Evolutionary conservation across 345 rosid genomes (phyloP).

Genomic region (Hevea brasiliensis): DNA sequence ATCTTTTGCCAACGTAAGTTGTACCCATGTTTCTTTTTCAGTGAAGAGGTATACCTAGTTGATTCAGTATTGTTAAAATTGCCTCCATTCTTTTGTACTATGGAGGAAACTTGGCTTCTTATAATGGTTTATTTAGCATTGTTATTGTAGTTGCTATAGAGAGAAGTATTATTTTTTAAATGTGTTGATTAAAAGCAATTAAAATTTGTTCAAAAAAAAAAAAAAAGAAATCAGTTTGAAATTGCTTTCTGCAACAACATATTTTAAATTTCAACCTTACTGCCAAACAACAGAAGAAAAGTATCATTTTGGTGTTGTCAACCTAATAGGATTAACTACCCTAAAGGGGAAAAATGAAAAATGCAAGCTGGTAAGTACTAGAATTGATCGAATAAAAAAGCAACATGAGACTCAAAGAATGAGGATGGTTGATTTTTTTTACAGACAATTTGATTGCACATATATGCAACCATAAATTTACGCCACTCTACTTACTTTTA

Average conservation of each 20-base stretch:
- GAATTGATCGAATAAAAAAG: not conserved
- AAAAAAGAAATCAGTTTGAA: not conserved
- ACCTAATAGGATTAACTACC: not conserved
- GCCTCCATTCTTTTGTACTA: not conserved
- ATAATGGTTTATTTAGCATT: not conserved
- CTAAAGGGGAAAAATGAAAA: not conserved
- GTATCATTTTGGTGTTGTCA: not conserved
- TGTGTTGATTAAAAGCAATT: too few species aligned
- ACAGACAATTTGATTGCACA: not conserved
- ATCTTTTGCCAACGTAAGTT: conserved; percentile 76
- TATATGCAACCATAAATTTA: not conserved
- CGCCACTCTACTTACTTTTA: not conserved
- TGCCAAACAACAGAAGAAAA: not conserved
- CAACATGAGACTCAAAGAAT: not conserved
- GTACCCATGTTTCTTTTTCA: not conserved
- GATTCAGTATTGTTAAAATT: not conserved
- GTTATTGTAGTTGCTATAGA: not conserved
- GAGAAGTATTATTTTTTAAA: too few species aligned
- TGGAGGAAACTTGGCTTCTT: not conserved
- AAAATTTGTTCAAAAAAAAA: not conserved
- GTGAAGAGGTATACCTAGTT: not conserved
- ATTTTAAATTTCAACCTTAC: not conserved
- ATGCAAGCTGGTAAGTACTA: not conserved
- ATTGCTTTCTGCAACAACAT: not conserved
- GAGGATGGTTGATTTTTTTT: not conserved